These are phyloP conservation scores for Arthrocladium fulminans DNA, from an alignment of 2,329 filamentous ascomycete genomes.

Conservation along the genomic window DNA sequence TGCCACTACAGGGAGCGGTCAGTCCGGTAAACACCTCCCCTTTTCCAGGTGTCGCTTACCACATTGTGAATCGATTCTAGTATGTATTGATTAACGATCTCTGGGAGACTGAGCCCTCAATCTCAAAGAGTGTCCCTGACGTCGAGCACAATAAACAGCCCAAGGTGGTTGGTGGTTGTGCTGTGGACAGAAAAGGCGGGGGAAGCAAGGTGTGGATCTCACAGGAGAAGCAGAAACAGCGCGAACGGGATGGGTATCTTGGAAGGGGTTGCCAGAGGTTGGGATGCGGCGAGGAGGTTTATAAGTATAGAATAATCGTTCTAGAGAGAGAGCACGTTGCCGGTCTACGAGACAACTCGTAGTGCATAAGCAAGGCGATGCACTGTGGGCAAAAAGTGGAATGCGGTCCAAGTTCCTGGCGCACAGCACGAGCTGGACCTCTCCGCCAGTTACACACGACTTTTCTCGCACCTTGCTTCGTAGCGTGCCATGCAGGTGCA, in stretches of 20 bases:
- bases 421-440: not conserved
- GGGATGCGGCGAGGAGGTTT: not conserved
- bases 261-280: not conserved
- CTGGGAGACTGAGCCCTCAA: not conserved
- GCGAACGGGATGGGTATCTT: not conserved
- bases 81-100: not conserved
- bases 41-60: not conserved
- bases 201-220: not conserved
- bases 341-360: not conserved
- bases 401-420: not conserved
- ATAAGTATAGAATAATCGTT: not conserved
- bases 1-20: slow-evolving; percentile 53
- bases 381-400: not conserved
- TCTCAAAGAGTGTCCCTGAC: not conserved
- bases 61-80: slow-evolving; percentile 6
- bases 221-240: not conserved
- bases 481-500: not conserved
- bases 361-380: slow-evolving; percentile 1
- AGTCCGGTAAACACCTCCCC: not conserved
- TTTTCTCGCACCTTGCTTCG: not conserved
- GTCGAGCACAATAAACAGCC: not conserved
- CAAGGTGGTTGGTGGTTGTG: not conserved
- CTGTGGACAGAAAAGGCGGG: slow-evolving; percentile 1
- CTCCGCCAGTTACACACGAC: not conserved
- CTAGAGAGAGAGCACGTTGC: not conserved